phyloP scores from a whole-genome alignment of 2,329 filamentous ascomycete genomes.

The Phialophora expanda region DNA sequence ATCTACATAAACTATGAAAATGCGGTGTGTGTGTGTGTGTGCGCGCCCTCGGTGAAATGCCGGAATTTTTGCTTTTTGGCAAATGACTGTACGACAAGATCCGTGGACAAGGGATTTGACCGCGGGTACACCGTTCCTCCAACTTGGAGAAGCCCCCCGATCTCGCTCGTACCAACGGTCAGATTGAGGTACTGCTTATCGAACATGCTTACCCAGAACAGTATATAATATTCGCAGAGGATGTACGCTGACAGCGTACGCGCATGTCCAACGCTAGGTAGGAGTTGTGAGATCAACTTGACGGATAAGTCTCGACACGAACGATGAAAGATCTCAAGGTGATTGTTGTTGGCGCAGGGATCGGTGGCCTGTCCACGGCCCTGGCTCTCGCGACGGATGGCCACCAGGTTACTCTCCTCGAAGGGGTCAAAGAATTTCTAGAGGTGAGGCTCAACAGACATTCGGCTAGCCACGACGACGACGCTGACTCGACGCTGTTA shows the following conservation, averaged over 20 bases:
- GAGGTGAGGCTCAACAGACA: constrained; percentile 24
- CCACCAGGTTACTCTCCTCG: constrained; percentile 41
- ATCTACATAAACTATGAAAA: too few relatives aligned
- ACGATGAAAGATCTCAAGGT: constrained; percentile 30
- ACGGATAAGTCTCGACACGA: neutral
- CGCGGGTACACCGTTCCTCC: constrained; percentile 11
- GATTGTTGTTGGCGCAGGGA: constrained; percentile 37
- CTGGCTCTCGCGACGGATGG: constrained; percentile 39
- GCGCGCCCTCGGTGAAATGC: too few relatives aligned
- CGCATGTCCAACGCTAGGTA: neutral
- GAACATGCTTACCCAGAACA: neutral
- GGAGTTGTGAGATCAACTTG: neutral
- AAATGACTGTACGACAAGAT: neutral
- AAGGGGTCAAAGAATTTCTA: constrained; percentile 38
- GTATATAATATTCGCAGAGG: neutral
- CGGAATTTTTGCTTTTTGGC: too few relatives aligned
- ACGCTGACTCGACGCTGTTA: neutral
- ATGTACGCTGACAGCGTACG: neutral
- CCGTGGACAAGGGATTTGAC: constrained; percentile 11
- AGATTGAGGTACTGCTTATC: neutral
- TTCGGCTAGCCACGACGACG: constrained; percentile 1
- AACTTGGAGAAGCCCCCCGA: neutral
- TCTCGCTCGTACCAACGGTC: neutral
- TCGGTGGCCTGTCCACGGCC: constrained; percentile 37
- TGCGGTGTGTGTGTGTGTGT: too few relatives aligned